A percentile compares a stretch with the other conserved stretches of the same genome.
Evolutionary conservation across 2,329 filamentous ascomycete genomes (phyloP).

Genomic region (Chrysosporium keratinophilum): DNA sequence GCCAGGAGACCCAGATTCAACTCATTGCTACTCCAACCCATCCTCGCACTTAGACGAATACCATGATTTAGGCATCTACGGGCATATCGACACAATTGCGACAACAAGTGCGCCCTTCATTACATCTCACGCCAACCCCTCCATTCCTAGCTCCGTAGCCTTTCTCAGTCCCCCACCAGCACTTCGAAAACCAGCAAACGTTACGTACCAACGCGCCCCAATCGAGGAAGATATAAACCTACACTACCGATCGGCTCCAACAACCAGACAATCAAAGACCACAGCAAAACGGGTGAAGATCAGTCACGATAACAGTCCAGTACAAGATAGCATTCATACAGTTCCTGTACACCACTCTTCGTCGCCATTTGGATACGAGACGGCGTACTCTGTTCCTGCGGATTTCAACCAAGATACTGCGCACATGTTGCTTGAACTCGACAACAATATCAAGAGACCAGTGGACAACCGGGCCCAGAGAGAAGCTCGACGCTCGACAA

Average conservation of each 20-base stretch:
- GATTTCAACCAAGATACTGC: neutral
- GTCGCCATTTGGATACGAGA: constrained; percentile 18
- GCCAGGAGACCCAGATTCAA: constrained; percentile 19
- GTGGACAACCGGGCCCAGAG: constrained; percentile 6
- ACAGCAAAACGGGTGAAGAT: neutral
- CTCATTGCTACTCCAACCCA: constrained; percentile 19
- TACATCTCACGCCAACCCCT: neutral
- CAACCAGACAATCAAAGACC: constrained; percentile 3
- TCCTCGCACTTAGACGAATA: constrained; percentile 18
- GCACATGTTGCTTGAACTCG: constrained; percentile 9
- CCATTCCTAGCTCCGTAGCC: constrained; percentile 8
- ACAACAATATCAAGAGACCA: constrained; percentile 11
- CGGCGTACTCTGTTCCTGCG: constrained; percentile 1
- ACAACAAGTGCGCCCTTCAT: constrained; percentile 21
- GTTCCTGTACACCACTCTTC: constrained; percentile 1
- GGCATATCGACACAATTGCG: constrained; percentile 19
- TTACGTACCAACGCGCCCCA: constrained; percentile 3
- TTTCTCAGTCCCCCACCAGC: constrained; percentile 7
- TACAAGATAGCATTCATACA: constrained; percentile 1
- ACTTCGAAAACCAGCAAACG: neutral
- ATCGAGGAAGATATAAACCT: neutral
- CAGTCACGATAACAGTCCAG: neutral
- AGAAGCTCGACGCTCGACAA: constrained; percentile 3
- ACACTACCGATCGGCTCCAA: constrained; percentile 1
- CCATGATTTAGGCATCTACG: constrained; percentile 21